Evolutionary conservation across 371 early-diverging fungal genomes (phyloP).

Genomic region (Saksenaea vasiformis): DNA sequence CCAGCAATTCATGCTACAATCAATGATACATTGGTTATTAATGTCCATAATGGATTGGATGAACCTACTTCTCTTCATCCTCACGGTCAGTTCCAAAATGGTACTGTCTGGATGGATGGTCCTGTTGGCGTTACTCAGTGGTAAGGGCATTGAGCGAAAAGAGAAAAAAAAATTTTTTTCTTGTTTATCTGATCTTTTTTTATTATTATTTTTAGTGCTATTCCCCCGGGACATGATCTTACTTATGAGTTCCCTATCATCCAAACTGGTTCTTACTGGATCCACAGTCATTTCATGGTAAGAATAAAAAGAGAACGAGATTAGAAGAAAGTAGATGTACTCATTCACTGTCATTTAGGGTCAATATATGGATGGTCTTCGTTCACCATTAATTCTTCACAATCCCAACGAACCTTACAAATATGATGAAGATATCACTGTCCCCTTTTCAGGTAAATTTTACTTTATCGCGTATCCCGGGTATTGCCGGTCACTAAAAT

Average conservation of each 20-base stretch:
- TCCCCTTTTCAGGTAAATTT: conserved; percentile 48
- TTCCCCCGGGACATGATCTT: conserved; percentile 55
- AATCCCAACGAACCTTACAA: conserved; percentile 52
- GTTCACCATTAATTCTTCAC: conserved; percentile 71
- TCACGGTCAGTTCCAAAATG: conserved; percentile 74
- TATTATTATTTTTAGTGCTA: conserved; percentile 24
- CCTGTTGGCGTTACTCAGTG: conserved; percentile 68
- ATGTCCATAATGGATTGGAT: conserved; percentile 58
- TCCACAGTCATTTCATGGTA: conserved; percentile 61
- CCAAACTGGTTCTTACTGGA: conserved; percentile 77
- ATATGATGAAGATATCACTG: conserved; percentile 67
- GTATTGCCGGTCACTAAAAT: not conserved
- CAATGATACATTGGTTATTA: conserved; percentile 64
- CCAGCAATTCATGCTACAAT: conserved; percentile 49
- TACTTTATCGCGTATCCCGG: not conserved
- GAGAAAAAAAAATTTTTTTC: not conserved
- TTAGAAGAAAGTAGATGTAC: not conserved
- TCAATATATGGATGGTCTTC: conserved; percentile 82
- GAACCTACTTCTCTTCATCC: conserved; percentile 64
- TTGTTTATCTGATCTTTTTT: not conserved
- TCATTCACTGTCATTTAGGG: conserved; percentile 16
- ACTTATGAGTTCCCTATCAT: conserved; percentile 64
- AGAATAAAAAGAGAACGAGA: not conserved
- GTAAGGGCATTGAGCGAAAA: conserved; percentile 28
- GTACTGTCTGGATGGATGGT: conserved; percentile 67